Evolutionary conservation across 805 yeast genomes (phyloP), one percentile per base, ranked within the genome.

Genomic region (Cyberlindnera petersonii): DNA sequence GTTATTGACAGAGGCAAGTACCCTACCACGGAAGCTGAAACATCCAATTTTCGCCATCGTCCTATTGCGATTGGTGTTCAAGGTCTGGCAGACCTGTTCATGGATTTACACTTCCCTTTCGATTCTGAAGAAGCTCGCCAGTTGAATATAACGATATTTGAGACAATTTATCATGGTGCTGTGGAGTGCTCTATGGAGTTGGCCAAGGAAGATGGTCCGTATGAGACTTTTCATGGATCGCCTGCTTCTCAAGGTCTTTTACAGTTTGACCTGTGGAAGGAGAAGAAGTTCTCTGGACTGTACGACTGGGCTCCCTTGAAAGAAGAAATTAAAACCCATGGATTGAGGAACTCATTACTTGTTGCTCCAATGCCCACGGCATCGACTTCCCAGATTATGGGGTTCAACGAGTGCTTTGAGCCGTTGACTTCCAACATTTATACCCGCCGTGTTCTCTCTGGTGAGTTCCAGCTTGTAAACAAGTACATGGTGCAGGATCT

Each of bases 361-460:
- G 86, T 89, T 21, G 97, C 94, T 3, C 94, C 96, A 35, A 91
- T 91, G 98, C 98, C 98, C 23, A 91, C 98, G 8, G 98, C 98
- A 1, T 88, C 98, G 1, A 93, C 98, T 0, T 93, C 98, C 3
- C 97, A 89, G 68, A 91, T 91, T 35, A 67, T 91, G 37, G 98
- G 98, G 18, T 86, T 75, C 68, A 88, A 81, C 54, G 98, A 91
- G 66, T 91, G 97, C 63, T 91, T 91, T 63, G 98, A 93, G 64
- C 98, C 98, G 6, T 77, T 81, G 59, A 89, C 98, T 6, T 87
- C 97, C 13, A 91, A 91, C 64, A 77, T 93, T 52, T 93, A 89
- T 64, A 76, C 86, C 31, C 77, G 98, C 53, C 77, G 98, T 55
- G 96, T 88, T 3, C 67, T 87, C 6, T 84, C 97, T 14, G 98